phyloP scores from a whole-genome alignment of 768 basidiomycete species.

The Suillus subluteus region DNA sequence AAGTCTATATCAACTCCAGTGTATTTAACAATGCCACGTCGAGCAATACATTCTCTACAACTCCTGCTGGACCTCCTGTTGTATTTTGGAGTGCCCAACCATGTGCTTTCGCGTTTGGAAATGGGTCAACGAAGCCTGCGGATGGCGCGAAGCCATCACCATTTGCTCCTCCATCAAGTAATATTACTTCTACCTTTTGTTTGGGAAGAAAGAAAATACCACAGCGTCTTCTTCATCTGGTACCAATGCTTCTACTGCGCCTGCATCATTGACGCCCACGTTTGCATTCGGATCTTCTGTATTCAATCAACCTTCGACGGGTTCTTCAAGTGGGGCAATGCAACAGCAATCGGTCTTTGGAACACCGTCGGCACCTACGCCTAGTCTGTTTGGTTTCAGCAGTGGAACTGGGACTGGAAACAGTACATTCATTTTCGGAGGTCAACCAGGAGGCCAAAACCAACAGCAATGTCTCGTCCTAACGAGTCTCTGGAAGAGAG shows the following conservation, averaged over 20 bases:
- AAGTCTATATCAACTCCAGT: no score
- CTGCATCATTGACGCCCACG: conserved; percentile 7
- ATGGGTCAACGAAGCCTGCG: conserved; percentile 17
- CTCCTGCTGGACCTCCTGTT: no score
- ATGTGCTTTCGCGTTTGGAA: conserved; percentile 25
- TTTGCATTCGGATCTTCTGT: background rate
- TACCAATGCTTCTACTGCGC: conserved; percentile 4
- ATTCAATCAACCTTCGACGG: background rate
- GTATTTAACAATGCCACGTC: no score
- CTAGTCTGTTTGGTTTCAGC: conserved; percentile 40
- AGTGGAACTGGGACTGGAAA: conserved; percentile 6
- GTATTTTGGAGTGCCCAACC: no score
- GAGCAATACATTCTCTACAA: no score
- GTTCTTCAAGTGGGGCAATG: no score
- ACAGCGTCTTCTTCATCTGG: background rate
- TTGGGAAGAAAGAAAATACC: background rate
- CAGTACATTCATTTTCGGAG: conserved; percentile 17
- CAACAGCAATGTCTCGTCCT: no score
- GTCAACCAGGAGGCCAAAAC: conserved; percentile 25
- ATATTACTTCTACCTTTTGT: conserved; percentile 13
- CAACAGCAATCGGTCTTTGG: conserved; percentile 18
- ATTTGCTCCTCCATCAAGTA: conserved; percentile 12
- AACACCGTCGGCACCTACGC: conserved; percentile 25
- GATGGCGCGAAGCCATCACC: conserved; percentile 21
- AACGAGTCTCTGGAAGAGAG: no score